Evolutionary conservation across 345 rosid species (phyloP).

Genomic region (Bruguiera gymnorhiza): DNA sequence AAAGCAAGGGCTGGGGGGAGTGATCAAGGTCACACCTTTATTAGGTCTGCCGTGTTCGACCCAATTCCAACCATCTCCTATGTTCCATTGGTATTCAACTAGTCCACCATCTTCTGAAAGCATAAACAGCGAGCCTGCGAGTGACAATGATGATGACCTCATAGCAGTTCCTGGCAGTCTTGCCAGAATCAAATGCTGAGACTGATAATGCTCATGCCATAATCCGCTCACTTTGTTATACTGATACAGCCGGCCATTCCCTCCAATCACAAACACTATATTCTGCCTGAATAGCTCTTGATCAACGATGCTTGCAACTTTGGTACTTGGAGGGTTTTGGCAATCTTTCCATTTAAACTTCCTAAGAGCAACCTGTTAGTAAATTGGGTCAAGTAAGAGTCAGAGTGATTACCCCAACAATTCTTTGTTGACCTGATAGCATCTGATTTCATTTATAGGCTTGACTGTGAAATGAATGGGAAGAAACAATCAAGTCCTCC

Average conservation of each 20-base stretch:
- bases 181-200: constrained; percentile 54
- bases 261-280: constrained; percentile 47
- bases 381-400: constrained; percentile 6
- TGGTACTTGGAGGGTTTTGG: constrained; percentile 44
- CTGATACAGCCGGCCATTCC: constrained; percentile 51
- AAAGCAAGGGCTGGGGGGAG: constrained; percentile 64
- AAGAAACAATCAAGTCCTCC: no score
- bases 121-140: constrained; percentile 66
- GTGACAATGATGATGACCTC: constrained; percentile 40
- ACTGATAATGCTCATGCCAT: constrained; percentile 72
- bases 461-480: no score
- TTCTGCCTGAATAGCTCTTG: constrained; percentile 58
- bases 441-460: no score
- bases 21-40: constrained; percentile 44
- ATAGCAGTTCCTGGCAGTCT: constrained; percentile 46
- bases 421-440: no score
- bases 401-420: background rate
- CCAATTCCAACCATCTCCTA: constrained; percentile 65
- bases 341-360: constrained; percentile 67
- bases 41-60: constrained; percentile 61
- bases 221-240: constrained; percentile 58
- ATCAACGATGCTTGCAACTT: constrained; percentile 56
- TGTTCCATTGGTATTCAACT: constrained; percentile 68
- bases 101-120: constrained; percentile 55
- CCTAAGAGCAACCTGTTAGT: constrained; percentile 50